Evolutionary conservation across 345 rosid genomes (phyloP).

Genomic region (Litchi chinensis): DNA sequence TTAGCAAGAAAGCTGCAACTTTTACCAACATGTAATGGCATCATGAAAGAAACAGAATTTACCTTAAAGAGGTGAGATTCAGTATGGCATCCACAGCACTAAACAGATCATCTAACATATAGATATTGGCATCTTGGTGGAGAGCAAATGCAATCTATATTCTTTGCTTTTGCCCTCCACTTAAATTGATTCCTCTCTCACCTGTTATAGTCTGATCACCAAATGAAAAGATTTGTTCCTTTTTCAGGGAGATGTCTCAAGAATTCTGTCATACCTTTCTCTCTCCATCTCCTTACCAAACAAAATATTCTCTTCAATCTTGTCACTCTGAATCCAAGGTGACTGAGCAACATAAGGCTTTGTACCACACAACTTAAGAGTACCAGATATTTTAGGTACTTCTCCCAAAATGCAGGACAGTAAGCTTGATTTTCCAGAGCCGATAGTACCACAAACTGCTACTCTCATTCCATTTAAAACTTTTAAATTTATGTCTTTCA

Average conservation of each 20-base stretch:
- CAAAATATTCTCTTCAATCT: conserved; percentile 73
- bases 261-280: conserved; percentile 30
- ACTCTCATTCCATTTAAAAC: conserved; percentile 59
- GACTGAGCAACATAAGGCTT: conserved; percentile 77
- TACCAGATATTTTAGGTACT: conserved; percentile 61
- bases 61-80: conserved; percentile 40
- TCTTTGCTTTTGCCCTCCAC: conserved; percentile 37
- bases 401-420: conserved; percentile 71
- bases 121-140: conserved; percentile 46
- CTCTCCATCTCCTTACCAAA: conserved; percentile 69
- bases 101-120: conserved; percentile 48
- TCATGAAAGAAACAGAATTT: background rate
- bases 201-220: conserved; percentile 47
- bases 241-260: conserved; percentile 35
- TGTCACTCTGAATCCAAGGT: conserved; percentile 85
- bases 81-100: conserved; percentile 52
- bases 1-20: too few species aligned
- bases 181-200: conserved; percentile 48
- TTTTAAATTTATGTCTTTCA: conserved; percentile 52
- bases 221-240: conserved; percentile 41
- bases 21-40: too few species aligned
- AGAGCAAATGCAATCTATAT: conserved; percentile 45
- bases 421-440: conserved; percentile 73
- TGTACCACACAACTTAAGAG: conserved; percentile 54
- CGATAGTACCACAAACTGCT: conserved; percentile 75